These are phyloP conservation scores for Coffea humblotiana DNA, from an alignment of 305 asterid species.

Conservation along the genomic window DNA sequence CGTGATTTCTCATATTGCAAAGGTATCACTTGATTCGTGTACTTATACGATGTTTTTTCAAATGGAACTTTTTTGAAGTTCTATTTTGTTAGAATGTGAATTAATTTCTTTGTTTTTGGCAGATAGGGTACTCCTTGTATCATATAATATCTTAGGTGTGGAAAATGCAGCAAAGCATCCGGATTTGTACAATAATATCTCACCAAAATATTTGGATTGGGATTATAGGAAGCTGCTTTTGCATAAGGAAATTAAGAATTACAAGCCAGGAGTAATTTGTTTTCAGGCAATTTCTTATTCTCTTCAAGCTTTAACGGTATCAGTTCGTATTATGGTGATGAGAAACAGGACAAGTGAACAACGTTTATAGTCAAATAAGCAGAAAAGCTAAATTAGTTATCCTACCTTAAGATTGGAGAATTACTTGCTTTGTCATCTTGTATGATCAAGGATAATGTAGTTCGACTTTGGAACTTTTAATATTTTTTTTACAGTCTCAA, in stretches of 20 bases:
- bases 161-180: slow-evolving; percentile 66
- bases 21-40: slow-evolving; percentile 24
- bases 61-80: neutral
- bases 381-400: neutral
- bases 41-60: neutral
- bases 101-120: slow-evolving; percentile 17
- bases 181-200: slow-evolving; percentile 49
- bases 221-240: slow-evolving; percentile 57
- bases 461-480: too few relatives aligned
- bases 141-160: slow-evolving; percentile 78
- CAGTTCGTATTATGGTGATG: too few relatives aligned
- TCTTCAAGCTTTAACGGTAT: neutral
- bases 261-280: slow-evolving; percentile 66
- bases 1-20: slow-evolving; percentile 41
- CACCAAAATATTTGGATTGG: slow-evolving; percentile 64
- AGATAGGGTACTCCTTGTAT: slow-evolving; percentile 63
- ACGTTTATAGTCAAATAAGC: neutral
- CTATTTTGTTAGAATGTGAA: neutral
- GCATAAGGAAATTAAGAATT: slow-evolving; percentile 54
- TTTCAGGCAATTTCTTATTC: slow-evolving; percentile 54
- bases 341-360: too few relatives aligned
- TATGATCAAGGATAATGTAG: neutral
- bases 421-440: neutral
- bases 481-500: too few relatives aligned
- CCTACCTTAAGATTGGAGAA: neutral